phyloP scores from a whole-genome alignment of 805 yeast genomes.

The Kluyveromyces aestuarii region DNA sequence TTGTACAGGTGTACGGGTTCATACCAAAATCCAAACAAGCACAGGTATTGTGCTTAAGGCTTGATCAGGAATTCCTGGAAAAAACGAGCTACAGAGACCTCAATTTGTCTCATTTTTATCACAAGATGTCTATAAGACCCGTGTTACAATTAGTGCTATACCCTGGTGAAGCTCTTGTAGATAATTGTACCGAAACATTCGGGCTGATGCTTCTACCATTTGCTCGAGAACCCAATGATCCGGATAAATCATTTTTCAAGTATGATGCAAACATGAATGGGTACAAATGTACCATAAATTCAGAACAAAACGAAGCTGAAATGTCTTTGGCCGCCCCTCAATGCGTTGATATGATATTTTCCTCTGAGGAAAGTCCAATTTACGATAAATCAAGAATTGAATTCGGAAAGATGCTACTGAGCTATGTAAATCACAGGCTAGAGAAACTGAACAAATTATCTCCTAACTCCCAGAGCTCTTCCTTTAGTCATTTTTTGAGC shows the following conservation, averaged over 20 bases:
- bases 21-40: slow-evolving; percentile 26
- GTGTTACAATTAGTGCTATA: slow-evolving; percentile 31
- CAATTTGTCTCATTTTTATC: slow-evolving; percentile 22
- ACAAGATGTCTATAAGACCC: slow-evolving; percentile 32
- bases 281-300: background rate
- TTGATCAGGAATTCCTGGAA: slow-evolving; percentile 12
- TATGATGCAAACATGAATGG: slow-evolving; percentile 3
- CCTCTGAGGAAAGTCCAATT: background rate
- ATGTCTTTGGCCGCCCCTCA: background rate
- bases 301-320: background rate
- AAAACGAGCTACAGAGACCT: background rate
- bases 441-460: background rate
- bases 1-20: slow-evolving; percentile 39
- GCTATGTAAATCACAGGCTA: background rate
- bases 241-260: slow-evolving; percentile 6
- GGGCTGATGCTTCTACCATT: slow-evolving; percentile 15
- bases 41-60: slow-evolving; percentile 11
- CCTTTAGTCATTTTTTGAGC: background rate
- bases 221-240: slow-evolving; percentile 1
- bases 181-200: slow-evolving; percentile 9
- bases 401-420: background rate
- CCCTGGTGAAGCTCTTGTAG: slow-evolving; percentile 15
- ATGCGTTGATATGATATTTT: background rate
- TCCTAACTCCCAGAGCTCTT: background rate
- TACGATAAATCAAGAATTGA: background rate